Evolutionary conservation across 2,329 filamentous ascomycete species (phyloP).

Genomic region (Thelonectria discophora): DNA sequence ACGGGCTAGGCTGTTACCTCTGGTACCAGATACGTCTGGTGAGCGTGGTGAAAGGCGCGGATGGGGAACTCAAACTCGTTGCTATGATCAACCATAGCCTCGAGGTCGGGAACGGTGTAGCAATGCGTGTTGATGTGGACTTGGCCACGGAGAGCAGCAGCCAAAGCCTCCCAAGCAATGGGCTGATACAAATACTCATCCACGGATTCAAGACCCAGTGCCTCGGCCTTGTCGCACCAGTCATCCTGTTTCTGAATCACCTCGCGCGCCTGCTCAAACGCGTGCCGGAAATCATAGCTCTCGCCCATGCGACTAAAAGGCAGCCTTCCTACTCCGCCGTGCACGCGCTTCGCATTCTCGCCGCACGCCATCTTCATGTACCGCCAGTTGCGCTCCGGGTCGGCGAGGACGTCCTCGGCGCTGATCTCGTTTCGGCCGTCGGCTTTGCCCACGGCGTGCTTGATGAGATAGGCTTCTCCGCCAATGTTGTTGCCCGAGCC

Average conservation of each 20-base stretch:
- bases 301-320: conserved; percentile 72
- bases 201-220: conserved; percentile 59
- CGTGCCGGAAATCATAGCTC: conserved; percentile 74
- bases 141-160: conserved; percentile 71
- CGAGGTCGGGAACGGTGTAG: conserved; percentile 74
- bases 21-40: conserved; percentile 72
- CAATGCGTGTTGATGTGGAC: conserved; percentile 77
- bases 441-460: conserved; percentile 68
- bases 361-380: conserved; percentile 83
- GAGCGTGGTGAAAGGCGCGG: conserved; percentile 75
- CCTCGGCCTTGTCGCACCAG: conserved; percentile 69
- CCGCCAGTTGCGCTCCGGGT: conserved; percentile 70
- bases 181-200: conserved; percentile 68
- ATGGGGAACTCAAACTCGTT: conserved; percentile 76
- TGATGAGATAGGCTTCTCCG: conserved; percentile 75
- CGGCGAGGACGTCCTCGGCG: conserved; percentile 69
- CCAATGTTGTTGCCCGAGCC: conserved; percentile 79
- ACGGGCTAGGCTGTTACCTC: conserved; percentile 55
- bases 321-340: conserved; percentile 62
- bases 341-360: conserved; percentile 72
- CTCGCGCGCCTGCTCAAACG: conserved; percentile 69
- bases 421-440: conserved; percentile 71
- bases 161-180: conserved; percentile 69
- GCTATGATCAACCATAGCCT: conserved; percentile 74
- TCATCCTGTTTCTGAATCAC: conserved; percentile 70